Percentiles rank a stretch among this genome's conserved stretches.
Evolutionary conservation across 2,329 filamentous ascomycete genomes (phyloP).

Genomic region (Hymenoscyphus repandus): DNA sequence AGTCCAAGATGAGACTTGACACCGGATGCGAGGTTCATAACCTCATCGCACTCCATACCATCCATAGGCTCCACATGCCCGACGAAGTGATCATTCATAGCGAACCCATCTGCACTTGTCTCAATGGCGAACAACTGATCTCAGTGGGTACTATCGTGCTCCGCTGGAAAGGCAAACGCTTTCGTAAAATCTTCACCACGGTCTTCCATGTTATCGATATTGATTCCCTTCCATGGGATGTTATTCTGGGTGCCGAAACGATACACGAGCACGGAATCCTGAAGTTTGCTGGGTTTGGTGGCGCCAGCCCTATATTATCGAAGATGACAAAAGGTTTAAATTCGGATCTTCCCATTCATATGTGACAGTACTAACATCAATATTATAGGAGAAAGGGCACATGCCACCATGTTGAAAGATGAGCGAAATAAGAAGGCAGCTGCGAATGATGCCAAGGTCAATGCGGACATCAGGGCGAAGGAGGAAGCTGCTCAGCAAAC

Average conservation of each 20-base stretch:
- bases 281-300: conserved; percentile 13
- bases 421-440: neutral
- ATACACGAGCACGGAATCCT: conserved; percentile 11
- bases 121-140: conserved; percentile 9
- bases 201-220: conserved; percentile 13
- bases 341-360: too few relatives aligned
- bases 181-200: conserved; percentile 16
- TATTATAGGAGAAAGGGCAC: neutral
- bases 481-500: neutral
- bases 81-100: neutral
- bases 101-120: conserved; percentile 10
- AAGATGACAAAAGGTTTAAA: conserved; percentile 12
- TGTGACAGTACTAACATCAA: neutral
- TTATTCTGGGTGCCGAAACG: conserved; percentile 14
- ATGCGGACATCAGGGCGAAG: conserved; percentile 7
- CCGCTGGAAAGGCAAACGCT: conserved; percentile 13
- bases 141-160: conserved; percentile 13
- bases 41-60: conserved; percentile 9
- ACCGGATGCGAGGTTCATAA: conserved; percentile 15
- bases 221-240: conserved; percentile 11
- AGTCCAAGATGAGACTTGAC: conserved; percentile 15
- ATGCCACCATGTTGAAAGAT: neutral
- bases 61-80: conserved; percentile 3
- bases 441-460: conserved; percentile 9
- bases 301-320: conserved; percentile 5